Conservation (phyloP, 768 basidiomycete genomes). For the Thelephora ganbajun region DNA sequence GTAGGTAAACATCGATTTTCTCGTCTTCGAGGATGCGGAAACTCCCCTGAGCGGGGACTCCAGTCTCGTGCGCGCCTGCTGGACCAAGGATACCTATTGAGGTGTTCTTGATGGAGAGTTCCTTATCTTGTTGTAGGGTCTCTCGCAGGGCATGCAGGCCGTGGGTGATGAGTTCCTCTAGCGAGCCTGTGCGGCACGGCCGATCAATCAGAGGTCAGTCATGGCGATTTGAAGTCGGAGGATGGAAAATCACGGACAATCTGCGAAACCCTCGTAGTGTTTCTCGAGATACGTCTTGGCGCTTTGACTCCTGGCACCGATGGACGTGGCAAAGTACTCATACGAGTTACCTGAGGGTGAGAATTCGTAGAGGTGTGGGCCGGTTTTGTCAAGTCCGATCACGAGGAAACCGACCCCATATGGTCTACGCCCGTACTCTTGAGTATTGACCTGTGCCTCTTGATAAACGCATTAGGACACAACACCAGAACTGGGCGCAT, state of each 20-base stretch:
- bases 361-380: conserved; percentile 97
- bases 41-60: conserved; percentile 34
- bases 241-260: conserved; percentile 41
- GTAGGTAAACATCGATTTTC: conserved; percentile 56
- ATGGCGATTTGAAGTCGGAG: background rate
- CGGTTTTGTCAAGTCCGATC: conserved; percentile 90
- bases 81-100: conserved; percentile 88
- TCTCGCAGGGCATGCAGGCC: conserved; percentile 92
- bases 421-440: conserved; percentile 93
- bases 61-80: conserved; percentile 41
- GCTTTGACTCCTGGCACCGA: conserved; percentile 94
- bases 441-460: conserved; percentile 99
- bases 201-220: background rate
- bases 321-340: conserved; percentile 97
- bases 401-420: conserved; percentile 99
- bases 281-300: conserved; percentile 98
- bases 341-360: conserved; percentile 95
- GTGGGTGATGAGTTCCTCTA: conserved; percentile 84
- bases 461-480: background rate
- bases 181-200: conserved; percentile 35
- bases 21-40: conserved; percentile 89
- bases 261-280: conserved; percentile 76
- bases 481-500: background rate
- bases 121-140: conserved; percentile 97
- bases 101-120: conserved; percentile 85